Evolutionary conservation across 345 rosid genomes (phyloP).

Genomic region (Salix suchowensis): DNA sequence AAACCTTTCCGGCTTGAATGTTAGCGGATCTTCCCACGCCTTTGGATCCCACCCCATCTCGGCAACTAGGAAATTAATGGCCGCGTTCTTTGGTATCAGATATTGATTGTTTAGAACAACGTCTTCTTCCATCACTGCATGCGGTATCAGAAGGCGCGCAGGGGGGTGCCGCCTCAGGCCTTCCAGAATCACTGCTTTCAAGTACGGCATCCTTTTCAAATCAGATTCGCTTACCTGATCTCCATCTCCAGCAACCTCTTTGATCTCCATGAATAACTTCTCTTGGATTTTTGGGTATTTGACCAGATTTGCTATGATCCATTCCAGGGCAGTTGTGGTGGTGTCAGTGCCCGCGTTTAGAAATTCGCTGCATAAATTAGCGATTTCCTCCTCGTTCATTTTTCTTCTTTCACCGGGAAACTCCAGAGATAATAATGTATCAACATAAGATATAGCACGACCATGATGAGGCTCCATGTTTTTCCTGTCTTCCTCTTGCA

Average conservation of each 20-base stretch:
- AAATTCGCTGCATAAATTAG: not conserved
- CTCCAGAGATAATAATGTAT: not conserved
- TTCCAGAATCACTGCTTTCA: not conserved
- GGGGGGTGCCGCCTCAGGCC: not conserved
- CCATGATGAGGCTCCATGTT: not conserved
- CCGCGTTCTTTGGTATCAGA: not conserved
- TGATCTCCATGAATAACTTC: not conserved
- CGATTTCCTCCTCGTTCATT: not conserved
- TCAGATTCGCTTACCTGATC: not conserved
- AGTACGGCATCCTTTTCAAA: not conserved
- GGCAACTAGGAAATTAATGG: not conserved
- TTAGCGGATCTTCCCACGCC: not conserved
- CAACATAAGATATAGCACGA: not conserved
- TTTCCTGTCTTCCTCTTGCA: not conserved
- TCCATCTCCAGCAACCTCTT: not conserved
- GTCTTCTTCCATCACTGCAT: not conserved
- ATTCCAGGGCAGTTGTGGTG: not conserved
- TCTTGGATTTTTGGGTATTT: not conserved
- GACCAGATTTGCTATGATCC: not conserved
- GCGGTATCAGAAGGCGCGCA: not conserved
- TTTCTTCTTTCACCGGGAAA: not conserved
- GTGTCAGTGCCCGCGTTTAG: not conserved
- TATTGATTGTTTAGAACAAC: not conserved
- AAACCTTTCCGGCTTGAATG: constrained; percentile 1
- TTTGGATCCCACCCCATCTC: not conserved